These are phyloP conservation scores for Blumeria hordei DNA, from an alignment of 2,329 filamentous ascomycete species.

Conservation along the genomic window DNA sequence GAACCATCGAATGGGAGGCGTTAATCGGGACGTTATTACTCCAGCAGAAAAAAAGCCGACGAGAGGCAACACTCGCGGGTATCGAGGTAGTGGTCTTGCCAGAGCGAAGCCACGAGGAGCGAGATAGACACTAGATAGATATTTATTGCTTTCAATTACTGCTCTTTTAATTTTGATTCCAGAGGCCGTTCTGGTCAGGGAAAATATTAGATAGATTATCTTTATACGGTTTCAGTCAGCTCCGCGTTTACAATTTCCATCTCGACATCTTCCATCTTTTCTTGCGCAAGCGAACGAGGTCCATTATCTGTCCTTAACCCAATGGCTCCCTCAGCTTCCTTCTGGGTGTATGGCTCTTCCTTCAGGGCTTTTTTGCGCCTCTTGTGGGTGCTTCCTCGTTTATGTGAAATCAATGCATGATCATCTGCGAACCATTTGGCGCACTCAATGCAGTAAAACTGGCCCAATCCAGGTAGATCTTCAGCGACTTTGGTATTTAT, in stretches of 20 bases:
- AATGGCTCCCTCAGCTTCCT: conserved; percentile 59
- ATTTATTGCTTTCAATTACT: too few relatives aligned
- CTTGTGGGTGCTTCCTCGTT: conserved; percentile 81
- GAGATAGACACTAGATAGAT: conserved; percentile 5
- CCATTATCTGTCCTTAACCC: conserved; percentile 51
- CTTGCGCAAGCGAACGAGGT: conserved; percentile 15
- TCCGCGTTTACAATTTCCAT: conserved; percentile 17
- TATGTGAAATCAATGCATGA: conserved; percentile 48
- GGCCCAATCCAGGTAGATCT: conserved; percentile 68
- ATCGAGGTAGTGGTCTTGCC: conserved; percentile 15
- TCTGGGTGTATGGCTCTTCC: conserved; percentile 69
- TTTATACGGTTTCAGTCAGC: too few relatives aligned
- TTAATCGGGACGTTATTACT: not conserved
- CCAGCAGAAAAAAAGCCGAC: conserved; percentile 12
- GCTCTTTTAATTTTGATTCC: too few relatives aligned
- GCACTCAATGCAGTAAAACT: conserved; percentile 76
- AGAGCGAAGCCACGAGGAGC: conserved; percentile 13
- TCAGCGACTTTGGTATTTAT: conserved; percentile 58
- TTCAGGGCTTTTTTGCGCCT: conserved; percentile 59
- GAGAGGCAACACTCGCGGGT: conserved; percentile 13
- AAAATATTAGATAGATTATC: too few relatives aligned
- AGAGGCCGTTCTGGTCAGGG: too few relatives aligned
- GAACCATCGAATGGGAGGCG: conserved; percentile 9
- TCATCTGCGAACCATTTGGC: conserved; percentile 92
- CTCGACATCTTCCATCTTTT: conserved; percentile 16